Base-by-base conservation (phyloP, 352 stramenopile species). In the Phytophthora colocasiae region DNA sequence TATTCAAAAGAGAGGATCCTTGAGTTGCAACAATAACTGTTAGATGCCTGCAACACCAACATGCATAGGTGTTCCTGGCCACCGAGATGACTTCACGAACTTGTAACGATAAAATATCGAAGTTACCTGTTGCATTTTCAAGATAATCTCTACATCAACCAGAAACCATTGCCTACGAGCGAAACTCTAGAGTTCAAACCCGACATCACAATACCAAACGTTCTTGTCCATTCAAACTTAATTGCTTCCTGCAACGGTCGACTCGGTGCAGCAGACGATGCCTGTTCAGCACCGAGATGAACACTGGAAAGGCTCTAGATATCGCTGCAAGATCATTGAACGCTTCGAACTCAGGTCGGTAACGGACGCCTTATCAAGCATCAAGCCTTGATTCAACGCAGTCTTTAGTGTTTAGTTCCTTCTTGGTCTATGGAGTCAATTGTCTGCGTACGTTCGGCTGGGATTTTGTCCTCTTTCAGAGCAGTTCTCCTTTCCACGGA, bases 251-350 rank as follows among this genome's bases (percentile, higher is more conserved):
- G 2, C 11, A 58, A 38, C 50, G 14, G 24, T 6, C 34, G 22
- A 47, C 49, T 10, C 27, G 51, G 51, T 58, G 51, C 51, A 40
- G 38, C 51, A 48, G 51, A 48, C 48, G 31, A 32, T 56, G 19
- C 32, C 49, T 8, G 12, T 47, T 47, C 19, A 15, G 34, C 36
- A n/a, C 34, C 49, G 22, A 34, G 22, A 47, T 47, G 22, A 19
- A 26, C 44, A 14, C 12, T 31, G 19, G 22, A 15, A 27, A 48
- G 26, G 6, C 43, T 48, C 19, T 48, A 48, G 43, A 48, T 48
- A 48, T 29, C 17, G 43, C 31, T 46, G 44, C 44, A 50, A 11
- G 24, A 32, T 50, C 44, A 6, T 34, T 36, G 22, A 48, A 48
- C 31, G 4, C 0, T 36, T 36, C 31, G 9, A 36, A 14, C 43